Conservation (phyloP, 768 basidiomycete genomes). For the Mycena vulgaris region DNA sequence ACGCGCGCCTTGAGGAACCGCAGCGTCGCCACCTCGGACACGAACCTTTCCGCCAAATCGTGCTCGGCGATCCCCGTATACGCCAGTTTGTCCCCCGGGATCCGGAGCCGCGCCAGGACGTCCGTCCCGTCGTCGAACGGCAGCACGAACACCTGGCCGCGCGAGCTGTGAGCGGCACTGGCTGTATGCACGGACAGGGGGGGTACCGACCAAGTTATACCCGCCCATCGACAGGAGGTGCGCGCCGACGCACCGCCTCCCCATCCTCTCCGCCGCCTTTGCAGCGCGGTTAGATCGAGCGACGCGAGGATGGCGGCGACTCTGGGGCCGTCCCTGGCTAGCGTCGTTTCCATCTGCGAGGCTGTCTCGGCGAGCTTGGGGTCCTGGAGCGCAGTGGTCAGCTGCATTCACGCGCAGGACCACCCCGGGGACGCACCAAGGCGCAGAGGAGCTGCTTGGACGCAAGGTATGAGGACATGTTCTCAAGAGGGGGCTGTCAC, state of each 20-base stretch:
- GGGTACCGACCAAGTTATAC: not conserved
- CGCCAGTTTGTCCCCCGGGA: not conserved
- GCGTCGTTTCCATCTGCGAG: too few relatives aligned
- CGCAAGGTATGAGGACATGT: too few relatives aligned
- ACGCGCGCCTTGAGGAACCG: not conserved
- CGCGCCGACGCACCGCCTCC: not conserved
- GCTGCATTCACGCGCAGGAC: too few relatives aligned
- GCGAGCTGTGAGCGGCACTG: not conserved
- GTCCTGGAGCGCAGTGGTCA: too few relatives aligned
- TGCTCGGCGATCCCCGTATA: not conserved
- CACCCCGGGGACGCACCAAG: too few relatives aligned
- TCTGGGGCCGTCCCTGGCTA: not conserved
- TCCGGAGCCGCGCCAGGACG: not conserved
- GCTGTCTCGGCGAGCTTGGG: too few relatives aligned
- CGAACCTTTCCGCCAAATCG: not conserved
- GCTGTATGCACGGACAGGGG: not conserved
- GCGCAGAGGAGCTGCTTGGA: too few relatives aligned
- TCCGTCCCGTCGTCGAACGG: not conserved
- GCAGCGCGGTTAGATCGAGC: not conserved
- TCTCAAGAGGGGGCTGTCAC: too few relatives aligned
- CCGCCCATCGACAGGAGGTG: constrained; percentile 2
- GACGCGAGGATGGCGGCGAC: not conserved
- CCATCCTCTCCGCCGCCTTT: not conserved
- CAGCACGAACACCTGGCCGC: not conserved
- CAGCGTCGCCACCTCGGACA: not conserved